Conservation (phyloP, 2,329 filamentous ascomycete species). For the Stagonosporopsis vannaccii region DNA sequence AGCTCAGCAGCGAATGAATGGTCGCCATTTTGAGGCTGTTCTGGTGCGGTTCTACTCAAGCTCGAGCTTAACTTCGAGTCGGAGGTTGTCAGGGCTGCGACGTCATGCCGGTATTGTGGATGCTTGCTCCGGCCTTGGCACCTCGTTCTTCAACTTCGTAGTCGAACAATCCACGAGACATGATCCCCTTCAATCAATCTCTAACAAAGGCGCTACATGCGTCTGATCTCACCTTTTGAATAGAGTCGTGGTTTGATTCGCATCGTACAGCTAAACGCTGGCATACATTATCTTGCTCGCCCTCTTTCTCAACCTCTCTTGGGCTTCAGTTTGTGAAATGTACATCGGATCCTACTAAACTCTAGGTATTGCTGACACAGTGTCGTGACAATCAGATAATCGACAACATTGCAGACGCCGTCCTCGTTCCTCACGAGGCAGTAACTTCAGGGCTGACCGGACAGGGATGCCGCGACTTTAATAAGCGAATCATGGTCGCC, state of each 20-base stretch:
- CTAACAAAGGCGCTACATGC: not conserved
- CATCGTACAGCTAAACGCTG: too few relatives aligned
- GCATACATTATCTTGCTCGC: too few relatives aligned
- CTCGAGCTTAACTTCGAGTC: not conserved
- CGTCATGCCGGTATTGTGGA: constrained; percentile 12
- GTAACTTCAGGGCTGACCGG: not conserved
- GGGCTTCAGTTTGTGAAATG: too few relatives aligned
- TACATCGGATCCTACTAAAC: too few relatives aligned
- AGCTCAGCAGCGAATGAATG: constrained; percentile 4
- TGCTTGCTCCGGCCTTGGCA: constrained; percentile 8
- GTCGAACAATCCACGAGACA: not conserved
- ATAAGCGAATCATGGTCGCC: constrained; percentile 17
- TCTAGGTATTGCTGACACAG: too few relatives aligned
- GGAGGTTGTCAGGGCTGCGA: constrained; percentile 4
- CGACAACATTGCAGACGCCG: too few relatives aligned
- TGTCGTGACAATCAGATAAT: too few relatives aligned
- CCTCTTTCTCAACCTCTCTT: too few relatives aligned
- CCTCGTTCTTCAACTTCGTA: not conserved
- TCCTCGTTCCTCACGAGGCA: not conserved
- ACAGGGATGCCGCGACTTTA: constrained; percentile 13
- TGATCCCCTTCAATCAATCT: not conserved
- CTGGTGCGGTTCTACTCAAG: constrained; percentile 2
- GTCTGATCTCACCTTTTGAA: too few relatives aligned
- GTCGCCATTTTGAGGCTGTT: not conserved
- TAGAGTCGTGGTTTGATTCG: too few relatives aligned